These are phyloP conservation scores for Kazachstania sp. DNA, from an alignment of 1,139 yeast genomes.

Conservation along the genomic window DNA sequence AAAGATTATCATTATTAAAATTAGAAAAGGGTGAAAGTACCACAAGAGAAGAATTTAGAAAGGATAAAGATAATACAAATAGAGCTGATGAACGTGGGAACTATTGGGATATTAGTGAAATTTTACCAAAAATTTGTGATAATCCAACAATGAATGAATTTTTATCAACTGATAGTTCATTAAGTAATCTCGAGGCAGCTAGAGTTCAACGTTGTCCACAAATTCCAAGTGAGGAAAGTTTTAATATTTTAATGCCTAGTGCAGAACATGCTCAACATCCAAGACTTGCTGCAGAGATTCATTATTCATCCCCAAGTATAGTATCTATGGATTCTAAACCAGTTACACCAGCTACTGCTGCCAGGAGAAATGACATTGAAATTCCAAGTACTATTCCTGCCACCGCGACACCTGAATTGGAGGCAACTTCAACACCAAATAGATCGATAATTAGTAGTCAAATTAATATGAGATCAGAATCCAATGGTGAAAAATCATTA, in stretches of 20 bases:
- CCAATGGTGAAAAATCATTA: background rate
- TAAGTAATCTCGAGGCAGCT: background rate
- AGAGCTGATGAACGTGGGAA: conserved; percentile 1
- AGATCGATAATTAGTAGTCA: background rate
- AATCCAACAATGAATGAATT: background rate
- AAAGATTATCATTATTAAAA: conserved; percentile 3
- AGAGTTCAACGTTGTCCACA: background rate
- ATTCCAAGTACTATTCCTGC: background rate
- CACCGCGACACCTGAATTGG: background rate
- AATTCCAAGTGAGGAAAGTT: background rate
- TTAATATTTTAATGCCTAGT: conserved; percentile 2
- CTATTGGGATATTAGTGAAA: conserved; percentile 1
- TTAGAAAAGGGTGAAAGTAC: conserved; percentile 1
- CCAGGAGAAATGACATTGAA: background rate
- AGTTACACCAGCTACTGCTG: conserved; percentile 11
- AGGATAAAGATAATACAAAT: background rate
- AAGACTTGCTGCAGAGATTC: background rate
- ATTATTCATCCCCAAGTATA: conserved; percentile 1
- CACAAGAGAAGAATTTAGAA: background rate
- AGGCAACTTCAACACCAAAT: conserved; percentile 1
- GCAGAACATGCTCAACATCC: background rate
- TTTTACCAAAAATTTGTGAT: conserved; percentile 1
- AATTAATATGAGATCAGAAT: background rate
- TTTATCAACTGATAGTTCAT: background rate
- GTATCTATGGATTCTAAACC: conserved; percentile 6